Evolutionary conservation across 306 rosid species (phyloP).

Genomic region (Macrotyloma uniflorum): DNA sequence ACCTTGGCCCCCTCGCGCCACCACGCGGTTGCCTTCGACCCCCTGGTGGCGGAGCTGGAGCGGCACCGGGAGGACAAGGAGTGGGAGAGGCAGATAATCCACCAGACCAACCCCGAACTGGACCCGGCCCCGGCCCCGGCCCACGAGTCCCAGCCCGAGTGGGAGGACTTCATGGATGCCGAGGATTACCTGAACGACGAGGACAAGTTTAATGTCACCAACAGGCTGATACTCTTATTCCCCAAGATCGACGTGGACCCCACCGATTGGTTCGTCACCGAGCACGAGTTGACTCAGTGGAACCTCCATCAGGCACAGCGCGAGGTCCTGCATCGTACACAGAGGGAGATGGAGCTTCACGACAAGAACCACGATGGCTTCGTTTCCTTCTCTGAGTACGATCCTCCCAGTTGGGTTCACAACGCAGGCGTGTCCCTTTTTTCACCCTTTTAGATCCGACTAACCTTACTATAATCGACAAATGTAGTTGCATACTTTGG

Average conservation of each 20-base stretch:
- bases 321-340: slow-evolving; percentile 75
- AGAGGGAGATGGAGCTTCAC: slow-evolving; percentile 85
- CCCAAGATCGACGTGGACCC: slow-evolving; percentile 84
- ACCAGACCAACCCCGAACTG: slow-evolving; percentile 57
- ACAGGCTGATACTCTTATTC: slow-evolving; percentile 61
- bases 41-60: slow-evolving; percentile 83
- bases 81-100: slow-evolving; percentile 80
- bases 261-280: slow-evolving; percentile 57
- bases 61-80: slow-evolving; percentile 88
- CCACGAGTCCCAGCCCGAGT: slow-evolving; percentile 84
- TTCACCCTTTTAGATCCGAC: neutral
- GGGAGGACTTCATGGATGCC: slow-evolving; percentile 89
- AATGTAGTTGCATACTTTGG: neutral
- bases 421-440: slow-evolving; percentile 63
- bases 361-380: slow-evolving; percentile 80
- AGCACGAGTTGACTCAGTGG: slow-evolving; percentile 84
- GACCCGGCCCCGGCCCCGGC: slow-evolving; percentile 59
- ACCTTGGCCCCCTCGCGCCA: slow-evolving; percentile 46
- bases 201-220: slow-evolving; percentile 82
- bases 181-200: slow-evolving; percentile 87
- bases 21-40: slow-evolving; percentile 75
- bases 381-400: slow-evolving; percentile 85
- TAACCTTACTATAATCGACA: neutral
- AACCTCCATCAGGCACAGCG: slow-evolving; percentile 67
- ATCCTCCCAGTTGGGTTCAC: slow-evolving; percentile 85